Evolutionary conservation across 2,329 filamentous ascomycete species (phyloP), one percentile per base, ranked within the genome.

Genomic region (Monilinia aucupariae): DNA sequence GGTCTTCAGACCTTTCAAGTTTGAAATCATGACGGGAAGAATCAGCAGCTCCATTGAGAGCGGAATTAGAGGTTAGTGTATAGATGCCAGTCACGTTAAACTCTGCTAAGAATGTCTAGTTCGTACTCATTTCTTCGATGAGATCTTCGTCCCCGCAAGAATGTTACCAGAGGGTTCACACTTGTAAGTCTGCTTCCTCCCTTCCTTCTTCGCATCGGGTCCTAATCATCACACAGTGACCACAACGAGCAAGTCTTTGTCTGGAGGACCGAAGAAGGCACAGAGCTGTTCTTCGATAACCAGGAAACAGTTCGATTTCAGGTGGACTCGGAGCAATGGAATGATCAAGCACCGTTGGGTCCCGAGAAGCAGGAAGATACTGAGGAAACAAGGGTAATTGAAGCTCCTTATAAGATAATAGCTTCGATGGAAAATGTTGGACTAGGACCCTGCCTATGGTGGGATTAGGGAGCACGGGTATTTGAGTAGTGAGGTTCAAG

Each of bases 1-100:
- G 22, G 92, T 99, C 37, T 99, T 97, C 75, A 87, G 94, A 30
- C 94, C 94, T 0, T 97, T 97, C 79, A 96, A 96, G 74, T 91
- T 91, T 54, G 94, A 99, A 75, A 91, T 97, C 64, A 82, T 99
- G 71, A 81, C 90, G 51, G 94, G 90, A 20, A 88, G 86, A 68
- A 97, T 99, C 75, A 87, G 87, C 67, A 87, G 85, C 68, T 87
- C 87, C 43, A 88, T 83, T 0, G 81, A 86, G 9, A 79, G 86
- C 1, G 92, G 90, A 45, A 91, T 96, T 71, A 85, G 86, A 71
- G 81, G 86, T 88, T 76, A 64, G 81, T 68, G 65, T 37, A 25
- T 67, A 66, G 22, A 22, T 47, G 45, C 48, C 3, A 8, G 45
- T 41, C 12, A 37, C 12, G 48, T 48, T 9, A 17, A 63, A 7